Conservation (phyloP, 352 stramenopile species). For the Phytophthora idaei region DNA sequence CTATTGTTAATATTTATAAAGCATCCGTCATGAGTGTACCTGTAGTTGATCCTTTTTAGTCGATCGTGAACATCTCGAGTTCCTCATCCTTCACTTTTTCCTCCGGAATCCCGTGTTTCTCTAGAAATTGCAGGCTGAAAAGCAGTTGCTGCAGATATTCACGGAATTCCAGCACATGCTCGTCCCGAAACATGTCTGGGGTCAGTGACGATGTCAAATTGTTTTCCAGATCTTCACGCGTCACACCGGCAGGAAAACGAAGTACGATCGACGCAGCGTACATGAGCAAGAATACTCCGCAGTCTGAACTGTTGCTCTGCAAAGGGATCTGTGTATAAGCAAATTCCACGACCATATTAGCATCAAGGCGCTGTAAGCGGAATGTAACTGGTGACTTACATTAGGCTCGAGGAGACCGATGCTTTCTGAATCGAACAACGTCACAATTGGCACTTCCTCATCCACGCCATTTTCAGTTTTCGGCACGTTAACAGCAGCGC, state of each 20-base stretch:
- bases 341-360: background rate
- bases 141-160: conserved; percentile 82
- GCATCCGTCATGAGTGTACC: background rate
- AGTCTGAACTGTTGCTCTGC: conserved; percentile 95
- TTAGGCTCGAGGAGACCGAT: conserved; percentile 73
- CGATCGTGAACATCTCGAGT: conserved; percentile 62
- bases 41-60: conserved; percentile 27
- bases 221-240: conserved; percentile 55
- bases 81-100: conserved; percentile 57
- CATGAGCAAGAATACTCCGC: conserved; percentile 87
- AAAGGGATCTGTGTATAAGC: conserved; percentile 77
- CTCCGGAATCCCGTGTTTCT: conserved; percentile 53
- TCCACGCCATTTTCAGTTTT: conserved; percentile 3
- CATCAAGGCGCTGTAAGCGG: background rate
- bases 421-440: conserved; percentile 53
- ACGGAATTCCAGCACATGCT: conserved; percentile 76
- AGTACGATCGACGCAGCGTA: conserved; percentile 73
- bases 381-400: conserved; percentile 47
- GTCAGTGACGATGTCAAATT: conserved; percentile 55
- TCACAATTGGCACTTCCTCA: conserved; percentile 42
- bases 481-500: conserved; percentile 3
- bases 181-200: conserved; percentile 64
- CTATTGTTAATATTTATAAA: conserved; percentile 32
- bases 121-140: conserved; percentile 68
- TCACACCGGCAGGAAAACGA: conserved; percentile 61